Evolutionary conservation across 257 asterid species (phyloP), one percentile per base, ranked within the genome.

Genomic region (Scutellaria baicalensis): DNA sequence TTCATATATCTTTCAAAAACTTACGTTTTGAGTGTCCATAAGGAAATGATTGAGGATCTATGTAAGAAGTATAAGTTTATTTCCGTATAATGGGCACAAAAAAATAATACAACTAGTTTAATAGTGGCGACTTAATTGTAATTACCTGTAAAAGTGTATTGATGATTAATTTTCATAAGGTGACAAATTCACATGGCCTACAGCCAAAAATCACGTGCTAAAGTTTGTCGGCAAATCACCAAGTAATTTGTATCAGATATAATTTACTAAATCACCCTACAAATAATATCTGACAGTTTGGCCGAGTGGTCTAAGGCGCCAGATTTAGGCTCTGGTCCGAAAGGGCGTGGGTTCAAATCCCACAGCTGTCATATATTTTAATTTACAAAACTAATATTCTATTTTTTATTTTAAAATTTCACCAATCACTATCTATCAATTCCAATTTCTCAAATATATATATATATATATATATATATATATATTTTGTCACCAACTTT

Each of bases 271-370:
- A 23, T 23, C 31, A 23, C 1, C 1, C 1, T 3, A 23, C 3
- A 1, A 23, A 0, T 27, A 27, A 2, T 0, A 27, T 2, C 4
- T 27, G 91, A 88, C 94, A 84, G 96, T 85, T 93, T 93, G 96
- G 96, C 96, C 97, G 98, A 93, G 97, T 93, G 98, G 96, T 90
- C 96, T 90, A 93, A 90, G 98, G 96, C 95, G 97, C 97, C 95
- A 88, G 98, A 93, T 93, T 93, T 93, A 87, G 95, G 98, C 96
- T 93, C 94, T 88, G 95, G 97, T 87, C 96, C 92, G 95, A 79
- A 87, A 93, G 95, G 96, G 96, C 94, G 96, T 90, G 96, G 97
- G 92, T 93, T 93, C 92, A 90, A 93, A 93, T 90, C 97, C 96
- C 96, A 90, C 94, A 87, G 98, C 95, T 87, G 94, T 90, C 94